Evolutionary conservation across 2,329 filamentous ascomycete species (phyloP).

Genomic region (Colletotrichum lindemuthianum): DNA sequence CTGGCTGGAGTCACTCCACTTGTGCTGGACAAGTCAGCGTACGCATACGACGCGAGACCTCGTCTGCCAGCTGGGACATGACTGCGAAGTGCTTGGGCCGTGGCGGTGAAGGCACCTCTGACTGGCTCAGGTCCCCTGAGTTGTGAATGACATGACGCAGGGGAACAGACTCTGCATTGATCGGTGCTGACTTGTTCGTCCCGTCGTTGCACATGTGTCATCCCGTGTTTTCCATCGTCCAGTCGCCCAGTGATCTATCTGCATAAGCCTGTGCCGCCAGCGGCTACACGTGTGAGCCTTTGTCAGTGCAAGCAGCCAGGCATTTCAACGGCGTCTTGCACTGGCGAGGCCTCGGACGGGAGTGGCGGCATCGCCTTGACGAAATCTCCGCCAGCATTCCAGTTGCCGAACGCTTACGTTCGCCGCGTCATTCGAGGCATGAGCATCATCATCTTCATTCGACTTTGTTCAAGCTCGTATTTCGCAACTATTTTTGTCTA

Average conservation of each 20-base stretch:
- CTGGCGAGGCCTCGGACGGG: slow-evolving; percentile 1
- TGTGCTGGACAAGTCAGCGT: slow-evolving; percentile 22
- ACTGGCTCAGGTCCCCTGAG: neutral
- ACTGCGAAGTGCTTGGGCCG: too few species aligned
- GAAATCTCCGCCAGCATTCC: slow-evolving; percentile 8
- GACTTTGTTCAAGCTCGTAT: too few species aligned
- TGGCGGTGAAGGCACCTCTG: neutral
- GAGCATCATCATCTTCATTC: too few species aligned
- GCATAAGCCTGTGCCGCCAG: too few species aligned
- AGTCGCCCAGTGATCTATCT: too few species aligned
- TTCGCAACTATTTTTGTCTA: too few species aligned
- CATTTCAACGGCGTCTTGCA: too few species aligned
- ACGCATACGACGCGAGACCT: neutral
- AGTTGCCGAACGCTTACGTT: neutral
- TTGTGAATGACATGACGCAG: slow-evolving; percentile 12
- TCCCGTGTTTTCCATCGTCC: slow-evolving; percentile 4
- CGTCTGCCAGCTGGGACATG: too few species aligned
- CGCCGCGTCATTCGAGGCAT: too few species aligned
- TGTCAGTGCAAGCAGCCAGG: too few species aligned
- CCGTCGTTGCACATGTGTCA: slow-evolving; percentile 9
- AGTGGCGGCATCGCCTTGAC: slow-evolving; percentile 3
- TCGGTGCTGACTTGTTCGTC: neutral
- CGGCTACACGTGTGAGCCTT: too few species aligned
- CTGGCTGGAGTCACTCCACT: slow-evolving; percentile 24
- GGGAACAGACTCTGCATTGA: slow-evolving; percentile 20